Base-by-base conservation (phyloP, 2,329 filamentous ascomycete genomes). In the Whalleya microplaca region DNA sequence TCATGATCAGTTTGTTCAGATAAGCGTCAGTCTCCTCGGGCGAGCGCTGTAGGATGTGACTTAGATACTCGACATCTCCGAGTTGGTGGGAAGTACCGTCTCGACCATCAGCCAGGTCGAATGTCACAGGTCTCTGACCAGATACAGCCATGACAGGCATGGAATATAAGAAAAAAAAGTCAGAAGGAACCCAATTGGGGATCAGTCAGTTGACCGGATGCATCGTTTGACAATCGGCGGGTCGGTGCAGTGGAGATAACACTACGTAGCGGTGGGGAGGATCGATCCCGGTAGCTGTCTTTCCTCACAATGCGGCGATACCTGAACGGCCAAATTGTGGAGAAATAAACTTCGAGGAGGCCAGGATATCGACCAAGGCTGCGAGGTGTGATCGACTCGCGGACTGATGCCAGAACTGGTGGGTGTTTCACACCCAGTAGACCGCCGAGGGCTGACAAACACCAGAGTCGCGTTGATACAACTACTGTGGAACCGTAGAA, bases 1-100 rank as follows among this genome's bases (percentile, higher is more conserved):
- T 74, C 43, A 61, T 61, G n/a, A 70, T 53, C 48, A 79, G 62
- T 32, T 67, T 64, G 41, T 71, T 51, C 60, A 72, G 50, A 45
- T 69, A 66, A 29, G 58, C 57, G 41, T 67, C 61, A 51, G 62
- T 55, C 32, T 61, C 54, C 32, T 62, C 59, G 45, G 58, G 45
- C 21, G 64, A 59, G 21, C 62, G 55, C 44, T 64, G 66, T 41
- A 72, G 58, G 42, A 72, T 69, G 52, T 71, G 64, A 21, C 29
- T 58, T 41, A 64, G 53, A 54, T 71, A 72, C 27, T 71, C 68
- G 51, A 49, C 53, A 19, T 71, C 68, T 55, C 51, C 54, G 27
- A 70, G 65, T 59, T 72, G 70, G 41, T 69, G 70, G 37, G 63
- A 60, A 37, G 45, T 47, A 21, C 48, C 56, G 44, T 58, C 62